Base-by-base conservation (phyloP, 306 rosid species). In the Quercus rubra region DNA sequence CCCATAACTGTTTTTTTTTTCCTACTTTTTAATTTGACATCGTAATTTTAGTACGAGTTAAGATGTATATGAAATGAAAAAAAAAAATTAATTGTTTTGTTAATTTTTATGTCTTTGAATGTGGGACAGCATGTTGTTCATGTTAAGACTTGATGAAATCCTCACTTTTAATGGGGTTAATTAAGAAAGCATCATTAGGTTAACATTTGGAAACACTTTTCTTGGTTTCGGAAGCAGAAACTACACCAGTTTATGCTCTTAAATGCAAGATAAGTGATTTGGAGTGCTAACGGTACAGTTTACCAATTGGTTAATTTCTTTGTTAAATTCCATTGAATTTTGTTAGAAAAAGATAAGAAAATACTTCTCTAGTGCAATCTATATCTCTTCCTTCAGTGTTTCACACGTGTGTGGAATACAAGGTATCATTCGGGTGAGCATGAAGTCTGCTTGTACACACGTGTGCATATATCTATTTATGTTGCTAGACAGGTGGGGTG, bases 371-470 rank as follows among this genome's bases (percentile, higher is more conserved):
- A 54, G 25, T 27, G 77, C 77, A 77, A 75, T 30, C 15, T 43
- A 38, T 73, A 30, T 73, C 17, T 76, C 21, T 71, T 75, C 61
- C 71, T 59, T 84, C 70, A 13, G 46, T 51, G 41, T 35, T 76
- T 73, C 80, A 83, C 84, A 83, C 94, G 91, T 85, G 94, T 88
- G 86, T 74, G 79, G 85, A 85, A 49, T 70, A 83, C 73, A 82
- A 43, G 80, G 77, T 82, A 76, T 82, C 73, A 62, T 83, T 76
- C 78, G 83, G 84, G 52, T 76, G 80, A 66, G 86, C 89, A 88
- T 88, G 87, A 81, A 74, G 80, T 84, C 84, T 83, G 87, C 80
- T 81, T 23, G 70, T 68, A 56, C 80, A 85, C 89, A 86, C 85
- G 84, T 84, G 91, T 82, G 92, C 49, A 33, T 38, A 66, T 54